Percentiles rank a stretch among this genome's conserved stretches.
Conservation (phyloP, 1,284 basidiomycete species). For the Sporisorium reilianum region DNA sequence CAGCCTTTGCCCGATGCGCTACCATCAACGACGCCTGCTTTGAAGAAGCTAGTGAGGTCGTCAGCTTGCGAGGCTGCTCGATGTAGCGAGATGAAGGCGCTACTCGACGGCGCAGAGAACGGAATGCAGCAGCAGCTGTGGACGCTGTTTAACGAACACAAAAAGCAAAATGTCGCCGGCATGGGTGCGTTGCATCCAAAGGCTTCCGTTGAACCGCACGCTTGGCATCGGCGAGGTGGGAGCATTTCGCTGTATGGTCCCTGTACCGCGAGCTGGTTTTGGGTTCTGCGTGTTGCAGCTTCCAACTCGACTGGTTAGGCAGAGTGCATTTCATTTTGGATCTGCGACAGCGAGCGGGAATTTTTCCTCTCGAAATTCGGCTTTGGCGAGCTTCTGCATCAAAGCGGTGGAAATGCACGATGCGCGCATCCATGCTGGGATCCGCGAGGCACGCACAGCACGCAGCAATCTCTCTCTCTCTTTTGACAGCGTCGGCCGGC, state of each 20-base stretch:
- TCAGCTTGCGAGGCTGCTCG: neutral
- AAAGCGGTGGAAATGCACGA: neutral
- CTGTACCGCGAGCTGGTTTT: no score
- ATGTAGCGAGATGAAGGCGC: neutral
- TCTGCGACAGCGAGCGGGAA: neutral
- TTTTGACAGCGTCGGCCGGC: neutral
- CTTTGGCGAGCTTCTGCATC: neutral
- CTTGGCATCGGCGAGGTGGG: conserved; percentile 1
- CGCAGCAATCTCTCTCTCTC: no score
- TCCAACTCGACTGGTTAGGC: no score
- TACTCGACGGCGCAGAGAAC: neutral
- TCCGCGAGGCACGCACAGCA: no score
- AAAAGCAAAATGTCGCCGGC: conserved; percentile 5
- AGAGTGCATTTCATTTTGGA: no score
- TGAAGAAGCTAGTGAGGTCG: no score
- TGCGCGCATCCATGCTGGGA: no score
- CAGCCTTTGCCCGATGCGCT: no score
- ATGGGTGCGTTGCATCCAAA: neutral
- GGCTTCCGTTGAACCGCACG: neutral
- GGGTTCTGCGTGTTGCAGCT: no score
- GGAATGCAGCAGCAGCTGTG: neutral
- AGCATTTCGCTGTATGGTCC: no score
- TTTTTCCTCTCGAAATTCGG: neutral
- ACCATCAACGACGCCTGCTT: no score
- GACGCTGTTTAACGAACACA: neutral